A percentile compares a stretch with the other conserved stretches of the same genome.
Conservation (phyloP, 75 land plant genomes). For the Gnetum montanum region DNA sequence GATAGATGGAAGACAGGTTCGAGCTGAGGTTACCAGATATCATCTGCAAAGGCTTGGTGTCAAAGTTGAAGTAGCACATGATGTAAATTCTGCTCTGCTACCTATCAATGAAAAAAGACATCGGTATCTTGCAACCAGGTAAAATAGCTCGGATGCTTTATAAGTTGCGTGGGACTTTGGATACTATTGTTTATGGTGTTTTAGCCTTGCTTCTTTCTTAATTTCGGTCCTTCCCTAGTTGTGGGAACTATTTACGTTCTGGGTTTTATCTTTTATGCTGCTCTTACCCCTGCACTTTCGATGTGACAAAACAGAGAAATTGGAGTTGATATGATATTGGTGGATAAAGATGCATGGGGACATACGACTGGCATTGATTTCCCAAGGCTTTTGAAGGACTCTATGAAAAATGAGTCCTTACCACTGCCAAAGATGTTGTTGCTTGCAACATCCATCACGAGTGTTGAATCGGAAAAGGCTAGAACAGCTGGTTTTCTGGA, state of each 20-base stretch:
- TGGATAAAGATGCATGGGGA: constrained; percentile 75
- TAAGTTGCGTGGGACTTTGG: too few species aligned
- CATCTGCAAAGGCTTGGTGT: constrained; percentile 80
- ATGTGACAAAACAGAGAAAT: too few species aligned
- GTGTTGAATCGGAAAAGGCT: constrained; percentile 23
- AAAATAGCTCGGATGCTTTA: neutral
- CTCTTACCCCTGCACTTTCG: too few species aligned
- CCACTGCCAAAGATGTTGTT: constrained; percentile 51
- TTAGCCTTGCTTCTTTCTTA: too few species aligned
- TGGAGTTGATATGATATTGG: constrained; percentile 73
- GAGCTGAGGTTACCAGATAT: constrained; percentile 70
- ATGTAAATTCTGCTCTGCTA: constrained; percentile 19
- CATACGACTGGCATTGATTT: constrained; percentile 37
- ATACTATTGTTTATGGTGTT: too few species aligned
- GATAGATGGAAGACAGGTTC: constrained; percentile 63
- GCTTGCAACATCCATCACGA: constrained; percentile 38
- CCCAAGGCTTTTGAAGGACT: constrained; percentile 24
- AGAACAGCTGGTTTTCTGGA: constrained; percentile 48
- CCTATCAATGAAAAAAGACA: constrained; percentile 4
- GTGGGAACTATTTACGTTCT: too few species aligned
- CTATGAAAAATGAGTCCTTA: constrained; percentile 8
- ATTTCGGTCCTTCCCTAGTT: too few species aligned
- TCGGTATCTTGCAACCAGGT: neutral
- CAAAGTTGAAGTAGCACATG: constrained; percentile 23
- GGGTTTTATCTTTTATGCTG: too few species aligned